Base-by-base conservation (phyloP, 345 rosid species). In the Microthlaspi erraticum region DNA sequence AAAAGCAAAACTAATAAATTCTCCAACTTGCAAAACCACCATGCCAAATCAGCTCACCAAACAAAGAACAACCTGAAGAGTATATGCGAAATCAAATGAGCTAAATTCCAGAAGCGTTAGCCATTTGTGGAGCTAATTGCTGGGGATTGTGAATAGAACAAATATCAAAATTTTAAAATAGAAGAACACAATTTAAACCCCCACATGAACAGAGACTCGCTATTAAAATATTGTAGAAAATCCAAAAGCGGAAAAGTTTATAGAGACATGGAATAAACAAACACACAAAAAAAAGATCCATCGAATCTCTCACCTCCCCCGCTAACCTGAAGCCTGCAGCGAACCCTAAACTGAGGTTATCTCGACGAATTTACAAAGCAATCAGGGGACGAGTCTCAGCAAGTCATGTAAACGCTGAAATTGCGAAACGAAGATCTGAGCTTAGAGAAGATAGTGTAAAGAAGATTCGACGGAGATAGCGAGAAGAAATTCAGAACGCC, bases 221-320 rank as follows among this genome's bases (percentile, higher is more conserved):
- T 6, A 58, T 46, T 66, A 74, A 59, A 66, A 74, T 66, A 74
- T 65, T 74, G 43, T 37, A 37, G 18, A 46, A 54, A 64, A 45
- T 56, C 3, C 32, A 59, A 31, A 38, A 20, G 20, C 29, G 11
- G 11, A 58, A 57, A 49, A 50, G 2, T 14, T 36, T 26, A 58
- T n/a, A 34, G 64, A n/a, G n/a, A 43, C 32, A 52, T 56, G n/a
- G 43, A 58, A 65, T 48, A 29, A 59, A 49, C 41, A 42, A 38
- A 5, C 12, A 8, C 66, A 32, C 1, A 16, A 38, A 5, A 7
- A 32, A 74, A 42, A 5, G 18, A 45, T 48, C 51, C 36, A 75
- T 31, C 58, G 69, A 68, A 68, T 68, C 78, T 75, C 70, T 75
- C 70, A 75, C 78, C 74, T 68, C 53, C 63, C n/a, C 18, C 32